Evolutionary conservation across 345 rosid genomes (phyloP), one percentile per base, ranked within the genome.

Genomic region (Eucalyptus pauciflora): DNA sequence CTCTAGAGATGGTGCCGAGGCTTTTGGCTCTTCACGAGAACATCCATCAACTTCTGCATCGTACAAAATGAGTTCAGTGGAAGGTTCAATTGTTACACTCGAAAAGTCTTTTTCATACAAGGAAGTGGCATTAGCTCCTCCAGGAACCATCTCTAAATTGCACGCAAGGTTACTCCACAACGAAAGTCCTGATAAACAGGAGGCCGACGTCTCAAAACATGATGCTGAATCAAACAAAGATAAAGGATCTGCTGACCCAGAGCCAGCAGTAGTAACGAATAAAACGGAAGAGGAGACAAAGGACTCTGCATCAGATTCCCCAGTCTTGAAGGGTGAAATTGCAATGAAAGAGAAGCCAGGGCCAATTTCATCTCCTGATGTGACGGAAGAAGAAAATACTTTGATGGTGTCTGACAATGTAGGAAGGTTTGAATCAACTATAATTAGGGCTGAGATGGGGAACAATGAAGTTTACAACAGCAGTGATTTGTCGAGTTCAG

Each of bases 101-200:
- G 99, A 99, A 88, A 98, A 97, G 92, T 97, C 98, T 91, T 98
- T 96, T 90, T 98, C 99, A 86, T 98, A 98, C 93, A 98, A 96
- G 94, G 99, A 98, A 93, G 99, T 98, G 87, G 99, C 99, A 88
- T 64, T 98, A 92, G 98, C 99, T 51, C 99, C 99, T 13, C 99
- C 98, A 87, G 99, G 99, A 54, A 94, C 95, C 54, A 95, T 98
- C 91, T 91, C 97, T 85, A 95, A 92, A 91, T 90, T 95, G 93
- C 98, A 96, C 88, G 92, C 92, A 64, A 93, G 95, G 95, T 90
- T 87, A 86, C 93, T 95, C 41, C 92, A 92, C 89, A 90, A 81
- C 86, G 94, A 95, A 90, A 90, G 48, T 87, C 89, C 90, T 87
- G 94, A 93, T 90, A 94, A 95, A 86, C 93, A 71, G 91, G 95